These are phyloP conservation scores for Neofusicoccum kwambonambiense DNA, from an alignment of 2,329 filamentous ascomycete species.

Conservation along the genomic window DNA sequence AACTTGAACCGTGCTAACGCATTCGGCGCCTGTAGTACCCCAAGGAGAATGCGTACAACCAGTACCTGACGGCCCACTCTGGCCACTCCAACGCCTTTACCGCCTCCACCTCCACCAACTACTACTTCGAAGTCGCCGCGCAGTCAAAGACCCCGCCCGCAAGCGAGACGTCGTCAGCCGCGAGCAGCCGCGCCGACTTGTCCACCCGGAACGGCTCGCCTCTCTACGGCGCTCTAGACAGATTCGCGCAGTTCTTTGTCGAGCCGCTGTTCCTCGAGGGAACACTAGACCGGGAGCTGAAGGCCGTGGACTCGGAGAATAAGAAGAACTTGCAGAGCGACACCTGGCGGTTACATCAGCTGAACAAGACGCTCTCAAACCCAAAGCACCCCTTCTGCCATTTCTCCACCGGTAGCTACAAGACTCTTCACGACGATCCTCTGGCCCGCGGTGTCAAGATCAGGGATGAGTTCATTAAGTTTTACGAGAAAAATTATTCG, in stretches of 20 bases:
- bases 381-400: constrained; percentile 84
- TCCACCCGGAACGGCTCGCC: constrained; percentile 51
- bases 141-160: constrained; percentile 59
- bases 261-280: constrained; percentile 80
- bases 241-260: constrained; percentile 93
- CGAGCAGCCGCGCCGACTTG: constrained; percentile 36
- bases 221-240: constrained; percentile 78
- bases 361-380: constrained; percentile 86
- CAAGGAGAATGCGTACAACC: constrained; percentile 90
- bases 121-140: constrained; percentile 92
- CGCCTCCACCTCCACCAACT: constrained; percentile 89
- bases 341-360: constrained; percentile 80
- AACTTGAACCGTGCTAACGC: constrained; percentile 7
- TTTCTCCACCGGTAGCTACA: constrained; percentile 86
- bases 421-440: constrained; percentile 80
- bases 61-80: constrained; percentile 86
- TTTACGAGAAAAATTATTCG: constrained; percentile 86
- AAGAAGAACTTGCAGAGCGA: constrained; percentile 97
- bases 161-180: constrained; percentile 45
- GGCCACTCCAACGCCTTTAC: constrained; percentile 96
- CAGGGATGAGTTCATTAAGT: constrained; percentile 86
- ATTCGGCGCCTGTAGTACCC: constrained; percentile 62
- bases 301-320: constrained; percentile 91
- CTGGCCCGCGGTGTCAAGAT: constrained; percentile 79
- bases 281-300: constrained; percentile 82